Base-by-base conservation (phyloP, 2,329 filamentous ascomycete genomes). In the Diaporthe nobilis region DNA sequence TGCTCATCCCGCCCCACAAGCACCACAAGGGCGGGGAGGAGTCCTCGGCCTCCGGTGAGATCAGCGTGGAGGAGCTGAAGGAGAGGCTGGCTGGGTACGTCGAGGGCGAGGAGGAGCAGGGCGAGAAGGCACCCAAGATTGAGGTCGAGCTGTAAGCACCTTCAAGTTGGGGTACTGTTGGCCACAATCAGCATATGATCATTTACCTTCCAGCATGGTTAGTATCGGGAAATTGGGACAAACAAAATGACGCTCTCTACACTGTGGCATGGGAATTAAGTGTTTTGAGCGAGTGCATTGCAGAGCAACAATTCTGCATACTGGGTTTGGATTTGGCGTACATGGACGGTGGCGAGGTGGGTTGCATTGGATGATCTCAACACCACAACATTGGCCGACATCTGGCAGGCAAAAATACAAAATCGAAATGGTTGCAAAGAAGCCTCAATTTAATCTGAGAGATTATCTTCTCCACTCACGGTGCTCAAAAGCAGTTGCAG, bases 1-100 rank as follows among this genome's bases (percentile, higher is more conserved):
- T 98, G 0, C 85, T 97, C 75, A 91, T 98, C 78, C 96, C 96
- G 57, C 94, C 95, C 2, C 92, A 90, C 84, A 88, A 88, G 77
- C 81, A 86, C 20, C 58, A 84, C 79, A 84, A 83, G 65, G 82
- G 81, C 0, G 81, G 80, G 70, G 81, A 83, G 39, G 83, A 85
- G 53, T n/a, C 63, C 10, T n/a, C 65, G 15, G 82, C 82, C 28
- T 86, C 85, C 47, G 88, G 85, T 47, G 88, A 90, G 80, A 85
- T 93, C 76, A 86, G 83, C 4, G 87, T 93, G 7, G 90, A 92
- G 78, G 92, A 92, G 42, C 85, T 94, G 71, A 90, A 89, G 83
- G 88, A 88, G 80, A 86, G 90, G 39, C 80, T 91, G 31, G 84
- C 85, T 77, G 87, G 86, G 4, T 86, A 83, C 61, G 82, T 90